Conservation (phyloP, 163 green algal species). For the Volvox carteri region DNA sequence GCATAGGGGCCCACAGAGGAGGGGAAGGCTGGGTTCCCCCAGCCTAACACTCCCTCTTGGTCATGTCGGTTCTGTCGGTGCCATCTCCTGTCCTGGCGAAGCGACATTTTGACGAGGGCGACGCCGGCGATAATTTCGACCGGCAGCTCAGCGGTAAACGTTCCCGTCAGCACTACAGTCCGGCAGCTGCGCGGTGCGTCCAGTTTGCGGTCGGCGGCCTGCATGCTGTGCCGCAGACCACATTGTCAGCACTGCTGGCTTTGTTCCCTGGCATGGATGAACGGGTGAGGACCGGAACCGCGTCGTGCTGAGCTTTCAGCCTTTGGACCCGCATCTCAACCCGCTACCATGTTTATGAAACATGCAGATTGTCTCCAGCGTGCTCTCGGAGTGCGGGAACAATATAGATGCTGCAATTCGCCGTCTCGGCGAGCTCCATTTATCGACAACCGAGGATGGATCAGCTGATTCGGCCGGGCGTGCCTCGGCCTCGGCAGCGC, state of each 20-base stretch:
- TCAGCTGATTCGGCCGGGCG: not conserved
- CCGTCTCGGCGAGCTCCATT: slow-evolving; percentile 80
- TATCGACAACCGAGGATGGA: slow-evolving; percentile 55
- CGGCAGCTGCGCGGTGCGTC: slow-evolving; percentile 11
- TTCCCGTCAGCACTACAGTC: slow-evolving; percentile 32
- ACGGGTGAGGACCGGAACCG: not conserved
- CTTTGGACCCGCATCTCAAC: no score
- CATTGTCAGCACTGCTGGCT: slow-evolving; percentile 36
- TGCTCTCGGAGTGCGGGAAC: slow-evolving; percentile 85
- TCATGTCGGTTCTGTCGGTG: slow-evolving; percentile 44
- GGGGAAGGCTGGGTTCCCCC: slow-evolving; percentile 41
- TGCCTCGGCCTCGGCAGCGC: not conserved
- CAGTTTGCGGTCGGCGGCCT: slow-evolving; percentile 40
- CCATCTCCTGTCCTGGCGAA: slow-evolving; percentile 46
- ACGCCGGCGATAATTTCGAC: slow-evolving; percentile 30
- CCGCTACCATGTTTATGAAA: no score
- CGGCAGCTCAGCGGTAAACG: slow-evolving; percentile 35
- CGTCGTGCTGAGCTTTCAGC: not conserved
- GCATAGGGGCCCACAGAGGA: not conserved
- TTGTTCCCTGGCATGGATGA: slow-evolving; percentile 52
- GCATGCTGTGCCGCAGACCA: slow-evolving; percentile 45
- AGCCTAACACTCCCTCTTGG: slow-evolving; percentile 28
- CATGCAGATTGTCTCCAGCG: slow-evolving; percentile 51
- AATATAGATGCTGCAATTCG: slow-evolving; percentile 92
- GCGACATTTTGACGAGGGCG: slow-evolving; percentile 50